Conservation (phyloP, 2,329 filamentous ascomycete species). For the Diplocarpon mali region DNA sequence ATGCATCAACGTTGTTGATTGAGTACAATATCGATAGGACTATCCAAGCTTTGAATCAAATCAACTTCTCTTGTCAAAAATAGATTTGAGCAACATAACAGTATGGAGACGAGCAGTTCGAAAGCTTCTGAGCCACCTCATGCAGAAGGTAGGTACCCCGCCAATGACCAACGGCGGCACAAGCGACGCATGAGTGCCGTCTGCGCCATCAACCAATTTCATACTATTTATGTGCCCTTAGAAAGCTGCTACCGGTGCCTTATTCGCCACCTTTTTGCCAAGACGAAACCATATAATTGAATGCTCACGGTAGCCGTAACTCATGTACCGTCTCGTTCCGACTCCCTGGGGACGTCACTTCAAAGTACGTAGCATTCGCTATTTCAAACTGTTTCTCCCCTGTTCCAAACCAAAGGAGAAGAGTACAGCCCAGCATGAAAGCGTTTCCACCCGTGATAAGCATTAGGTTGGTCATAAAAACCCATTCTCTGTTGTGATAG, state of each 20-base stretch:
- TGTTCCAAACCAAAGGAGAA: slow-evolving; percentile 29
- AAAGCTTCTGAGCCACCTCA: neutral
- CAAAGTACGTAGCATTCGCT: slow-evolving; percentile 29
- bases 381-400: slow-evolving; percentile 28
- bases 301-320: slow-evolving; percentile 16
- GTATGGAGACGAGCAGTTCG: too few species aligned
- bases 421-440: slow-evolving; percentile 31
- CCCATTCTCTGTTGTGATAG: slow-evolving; percentile 29
- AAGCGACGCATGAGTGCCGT: slow-evolving; percentile 10
- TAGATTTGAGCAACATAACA: too few species aligned
- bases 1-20: too few species aligned
- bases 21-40: too few species aligned
- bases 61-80: too few species aligned
- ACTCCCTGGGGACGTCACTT: slow-evolving; percentile 8
- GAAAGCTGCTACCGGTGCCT: slow-evolving; percentile 17
- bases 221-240: slow-evolving; percentile 16
- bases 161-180: slow-evolving; percentile 8
- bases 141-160: slow-evolving; percentile 10
- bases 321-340: slow-evolving; percentile 10
- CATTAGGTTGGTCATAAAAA: slow-evolving; percentile 28
- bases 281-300: slow-evolving; percentile 14
- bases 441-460: slow-evolving; percentile 30
- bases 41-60: too few species aligned
- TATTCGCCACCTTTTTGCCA: slow-evolving; percentile 18
- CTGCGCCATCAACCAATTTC: slow-evolving; percentile 12